Base-by-base conservation (phyloP, 2,329 filamentous ascomycete genomes). In the Trichoderma koningiopsis region DNA sequence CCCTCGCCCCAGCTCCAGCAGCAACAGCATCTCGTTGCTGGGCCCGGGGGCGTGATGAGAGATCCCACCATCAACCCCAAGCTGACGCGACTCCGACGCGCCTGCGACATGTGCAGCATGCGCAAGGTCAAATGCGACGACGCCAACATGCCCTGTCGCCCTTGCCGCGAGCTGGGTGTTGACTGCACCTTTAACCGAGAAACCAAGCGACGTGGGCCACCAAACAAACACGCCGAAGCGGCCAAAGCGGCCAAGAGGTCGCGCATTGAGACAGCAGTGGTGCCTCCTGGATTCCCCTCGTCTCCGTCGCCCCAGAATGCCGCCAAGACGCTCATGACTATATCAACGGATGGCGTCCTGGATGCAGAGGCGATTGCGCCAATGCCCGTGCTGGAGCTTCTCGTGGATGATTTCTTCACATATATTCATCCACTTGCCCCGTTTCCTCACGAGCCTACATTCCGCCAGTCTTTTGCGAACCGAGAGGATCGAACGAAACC, bases 381-480 rank as follows among this genome's bases (percentile, higher is more conserved):
- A 0, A 84, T 90, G 78, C 86, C 87, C 8, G 88, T 90, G 13
- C 81, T 94, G 64, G 86, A 91, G 74, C 84, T 90, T 2, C 83
- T 94, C 19, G 87, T 94, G 69, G 90, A 94, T 77, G 92, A 94
- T 80, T 94, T 92, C 84, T 94, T 94, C 80, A 93, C 90, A 22
- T 93, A 93, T 77, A 90, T 94, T 65, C 91, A 94, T 74, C 92
- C 92, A 1, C 84, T 94, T 10, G 88, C 87, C 69, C 92, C 92
- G 0, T 94, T 94, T 69, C 92, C 92, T 0, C 92, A 94, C 77
- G 91, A 94, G 76, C 91, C 91, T 0, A 91, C 90, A 4, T 94
- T 94, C 77, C 86, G 91, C 27, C 86, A 88, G 71, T 88, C 88
- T 1, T 92, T 93, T 77, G 84, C 84, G 8, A 85, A 85, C 67